A percentile compares a stretch with the other conserved stretches of the same genome.
Conservation (phyloP, 441 rosid species). For the Adansonia madagascariensis region DNA sequence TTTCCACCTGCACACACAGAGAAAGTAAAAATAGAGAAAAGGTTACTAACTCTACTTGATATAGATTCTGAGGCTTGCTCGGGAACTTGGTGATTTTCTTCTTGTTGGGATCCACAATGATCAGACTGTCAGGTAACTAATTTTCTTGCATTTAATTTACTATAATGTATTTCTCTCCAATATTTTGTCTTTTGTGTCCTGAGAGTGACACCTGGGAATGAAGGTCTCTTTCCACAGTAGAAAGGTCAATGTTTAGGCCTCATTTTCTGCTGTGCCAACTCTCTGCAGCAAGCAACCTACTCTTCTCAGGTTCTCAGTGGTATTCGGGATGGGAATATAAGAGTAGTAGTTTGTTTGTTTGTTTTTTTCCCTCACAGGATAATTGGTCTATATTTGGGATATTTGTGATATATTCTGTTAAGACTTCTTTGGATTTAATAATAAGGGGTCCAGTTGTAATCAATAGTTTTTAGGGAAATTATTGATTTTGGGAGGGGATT, state of each 20-base stretch:
- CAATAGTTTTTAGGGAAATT: constrained; percentile 1
- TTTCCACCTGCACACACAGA: background rate
- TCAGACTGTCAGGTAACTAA: constrained; percentile 57
- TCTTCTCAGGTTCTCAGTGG: background rate
- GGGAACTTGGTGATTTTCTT: constrained; percentile 75
- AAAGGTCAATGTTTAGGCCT: background rate
- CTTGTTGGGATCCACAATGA: constrained; percentile 75
- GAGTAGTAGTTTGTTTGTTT: background rate
- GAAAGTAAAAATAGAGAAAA: background rate
- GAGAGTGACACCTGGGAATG: background rate
- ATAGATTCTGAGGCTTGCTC: constrained; percentile 67
- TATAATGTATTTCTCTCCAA: background rate
- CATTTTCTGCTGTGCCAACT: background rate
- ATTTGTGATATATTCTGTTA: background rate
- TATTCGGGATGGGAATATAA: background rate
- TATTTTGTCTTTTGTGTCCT: background rate
- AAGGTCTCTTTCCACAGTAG: background rate
- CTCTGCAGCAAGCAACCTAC: background rate
- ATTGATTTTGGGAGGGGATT: background rate
- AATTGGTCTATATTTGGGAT: background rate
- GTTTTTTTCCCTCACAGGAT: background rate
- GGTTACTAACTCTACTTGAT: constrained; percentile 19
- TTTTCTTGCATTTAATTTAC: background rate
- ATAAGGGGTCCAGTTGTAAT: background rate
- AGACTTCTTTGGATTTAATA: background rate